Evolutionary conservation across 148 eudicot genomes (phyloP).

Genomic region (Agrostemma githago): DNA sequence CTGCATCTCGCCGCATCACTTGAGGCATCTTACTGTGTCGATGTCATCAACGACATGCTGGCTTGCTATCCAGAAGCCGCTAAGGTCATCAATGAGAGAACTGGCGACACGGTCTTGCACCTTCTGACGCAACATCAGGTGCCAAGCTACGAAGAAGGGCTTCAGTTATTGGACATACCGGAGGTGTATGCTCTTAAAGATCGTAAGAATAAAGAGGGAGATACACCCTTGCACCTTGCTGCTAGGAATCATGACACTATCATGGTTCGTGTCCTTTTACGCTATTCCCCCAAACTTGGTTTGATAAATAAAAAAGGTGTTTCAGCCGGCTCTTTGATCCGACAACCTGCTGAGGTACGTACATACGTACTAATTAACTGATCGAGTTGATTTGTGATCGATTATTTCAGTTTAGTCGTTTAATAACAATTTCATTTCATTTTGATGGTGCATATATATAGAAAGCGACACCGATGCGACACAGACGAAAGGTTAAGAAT

Average conservation of each 20-base stretch:
- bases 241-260: background rate
- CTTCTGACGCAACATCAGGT: too few species aligned
- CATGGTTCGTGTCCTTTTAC: constrained; percentile 4
- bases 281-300: background rate
- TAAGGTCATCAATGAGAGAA: too few species aligned
- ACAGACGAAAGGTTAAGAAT: background rate
- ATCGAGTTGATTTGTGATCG: too few species aligned
- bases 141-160: too few species aligned
- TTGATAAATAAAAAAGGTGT: background rate
- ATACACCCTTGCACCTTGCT: constrained; percentile 17
- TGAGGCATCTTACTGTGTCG: too few species aligned
- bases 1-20: too few species aligned
- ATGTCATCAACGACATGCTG: too few species aligned
- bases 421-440: too few species aligned
- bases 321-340: constrained; percentile 2
- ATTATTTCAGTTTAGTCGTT: background rate
- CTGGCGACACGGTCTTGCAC: too few species aligned
- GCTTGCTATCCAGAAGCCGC: too few species aligned
- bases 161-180: too few species aligned
- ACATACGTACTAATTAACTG: background rate
- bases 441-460: background rate
- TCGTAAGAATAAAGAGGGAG: background rate
- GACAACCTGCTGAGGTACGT: background rate
- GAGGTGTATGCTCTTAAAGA: background rate
- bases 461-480: background rate